phyloP scores from a whole-genome alignment of 129 eudicot genomes.

The Saussurea involucrata region DNA sequence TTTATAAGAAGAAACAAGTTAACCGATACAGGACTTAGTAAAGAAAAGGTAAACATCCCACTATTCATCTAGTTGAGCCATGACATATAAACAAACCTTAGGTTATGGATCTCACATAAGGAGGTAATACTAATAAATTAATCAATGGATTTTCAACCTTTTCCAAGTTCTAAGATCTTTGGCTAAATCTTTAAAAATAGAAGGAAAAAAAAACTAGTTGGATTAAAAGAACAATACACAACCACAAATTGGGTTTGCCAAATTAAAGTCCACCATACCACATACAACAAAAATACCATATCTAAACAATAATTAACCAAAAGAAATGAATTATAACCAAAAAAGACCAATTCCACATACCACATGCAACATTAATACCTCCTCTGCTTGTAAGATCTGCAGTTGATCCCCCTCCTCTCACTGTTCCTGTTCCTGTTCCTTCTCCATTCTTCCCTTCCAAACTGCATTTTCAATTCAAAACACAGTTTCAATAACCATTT shows the following conservation, averaged over 20 bases:
- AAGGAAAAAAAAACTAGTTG: not conserved
- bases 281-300: slow-evolving; percentile 8
- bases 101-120: not conserved
- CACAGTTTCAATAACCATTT: not conserved
- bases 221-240: not conserved
- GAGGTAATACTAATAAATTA: not conserved
- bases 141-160: not conserved
- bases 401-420: slow-evolving; percentile 28
- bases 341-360: slow-evolving; percentile 13
- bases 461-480: slow-evolving; percentile 19
- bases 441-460: slow-evolving; percentile 28
- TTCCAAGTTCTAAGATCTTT: not conserved
- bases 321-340: slow-evolving; percentile 6
- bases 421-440: slow-evolving; percentile 12
- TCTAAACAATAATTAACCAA: slow-evolving; percentile 17
- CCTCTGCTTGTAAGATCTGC: slow-evolving; percentile 35
- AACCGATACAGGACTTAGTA: too few species aligned
- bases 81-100: too few species aligned
- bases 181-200: not conserved
- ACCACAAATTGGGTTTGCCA: slow-evolving; percentile 17
- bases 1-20: too few species aligned
- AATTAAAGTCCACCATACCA: slow-evolving; percentile 2
- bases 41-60: not conserved
- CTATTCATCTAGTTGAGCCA: not conserved
- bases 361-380: slow-evolving; percentile 20